Evolutionary conservation across 495 filamentous ascomycete genomes (phyloP).

Genomic region (Lophium mytilinum): DNA sequence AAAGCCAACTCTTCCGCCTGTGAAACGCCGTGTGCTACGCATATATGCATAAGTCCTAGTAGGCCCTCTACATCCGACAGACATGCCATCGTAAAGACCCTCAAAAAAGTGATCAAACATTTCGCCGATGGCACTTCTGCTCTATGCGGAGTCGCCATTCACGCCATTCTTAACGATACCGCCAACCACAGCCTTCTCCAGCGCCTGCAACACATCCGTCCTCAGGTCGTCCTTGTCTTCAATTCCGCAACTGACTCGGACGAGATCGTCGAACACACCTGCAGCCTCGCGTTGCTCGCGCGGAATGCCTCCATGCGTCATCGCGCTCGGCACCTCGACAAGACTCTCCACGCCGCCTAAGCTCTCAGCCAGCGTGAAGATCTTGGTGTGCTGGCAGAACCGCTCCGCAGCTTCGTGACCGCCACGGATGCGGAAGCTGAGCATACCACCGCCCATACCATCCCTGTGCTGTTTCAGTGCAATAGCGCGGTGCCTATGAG

Average conservation of each 20-base stretch:
- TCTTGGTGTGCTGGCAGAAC: constrained; percentile 81
- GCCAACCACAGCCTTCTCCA: constrained; percentile 63
- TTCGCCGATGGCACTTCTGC: too few relatives aligned
- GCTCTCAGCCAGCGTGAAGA: constrained; percentile 91
- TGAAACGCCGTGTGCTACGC: too few relatives aligned
- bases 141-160: neutral
- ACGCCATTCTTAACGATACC: constrained; percentile 35
- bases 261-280: constrained; percentile 95
- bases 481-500: constrained; percentile 78
- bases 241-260: constrained; percentile 86
- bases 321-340: constrained; percentile 81
- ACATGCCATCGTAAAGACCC: too few relatives aligned
- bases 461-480: constrained; percentile 85
- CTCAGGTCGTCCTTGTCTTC: constrained; percentile 84
- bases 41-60: too few relatives aligned
- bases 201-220: constrained; percentile 73
- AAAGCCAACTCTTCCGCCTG: too few relatives aligned
- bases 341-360: constrained; percentile 89
- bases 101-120: too few relatives aligned
- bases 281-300: constrained; percentile 79
- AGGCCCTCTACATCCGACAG: too few relatives aligned
- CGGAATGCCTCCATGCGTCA: constrained; percentile 97
- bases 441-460: constrained; percentile 94
- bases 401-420: constrained; percentile 78
- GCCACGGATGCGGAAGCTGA: constrained; percentile 89